Conservation (phyloP, 148 eudicot genomes). For the Rhododendron kiyosumense region DNA sequence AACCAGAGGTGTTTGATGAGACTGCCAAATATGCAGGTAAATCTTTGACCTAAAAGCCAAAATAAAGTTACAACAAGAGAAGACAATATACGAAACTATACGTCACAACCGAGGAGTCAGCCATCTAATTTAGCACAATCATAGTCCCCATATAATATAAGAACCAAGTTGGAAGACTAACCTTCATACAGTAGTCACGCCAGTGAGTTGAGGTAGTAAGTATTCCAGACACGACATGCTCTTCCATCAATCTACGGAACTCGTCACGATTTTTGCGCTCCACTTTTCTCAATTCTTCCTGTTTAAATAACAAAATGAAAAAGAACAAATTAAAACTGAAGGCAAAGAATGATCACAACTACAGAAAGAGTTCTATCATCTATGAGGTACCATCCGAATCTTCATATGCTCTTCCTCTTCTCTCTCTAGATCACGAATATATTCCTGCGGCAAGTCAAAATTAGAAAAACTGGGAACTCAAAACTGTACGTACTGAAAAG, state of each 20-base stretch:
- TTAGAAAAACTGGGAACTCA: neutral
- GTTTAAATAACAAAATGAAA: conserved; percentile 2
- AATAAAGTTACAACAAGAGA: conserved; percentile 6
- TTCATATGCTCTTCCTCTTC: conserved; percentile 94
- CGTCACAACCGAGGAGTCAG: neutral
- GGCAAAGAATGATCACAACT: neutral
- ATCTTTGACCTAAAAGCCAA: conserved; percentile 70
- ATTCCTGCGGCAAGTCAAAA: conserved; percentile 51
- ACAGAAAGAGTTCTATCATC: neutral
- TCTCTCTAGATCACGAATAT: conserved; percentile 79
- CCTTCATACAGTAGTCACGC: conserved; percentile 90
- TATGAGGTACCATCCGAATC: conserved; percentile 55
- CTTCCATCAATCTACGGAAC: conserved; percentile 91
- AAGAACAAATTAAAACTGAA: neutral
- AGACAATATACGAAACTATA: conserved; percentile 2
- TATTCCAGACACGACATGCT: conserved; percentile 65
- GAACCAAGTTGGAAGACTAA: conserved; percentile 16
- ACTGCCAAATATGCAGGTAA: conserved; percentile 76
- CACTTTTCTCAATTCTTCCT: conserved; percentile 85
- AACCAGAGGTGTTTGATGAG: conserved; percentile 81
- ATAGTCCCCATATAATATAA: neutral
- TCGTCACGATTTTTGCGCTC: conserved; percentile 97
- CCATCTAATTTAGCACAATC: neutral
- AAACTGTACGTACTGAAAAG: neutral
- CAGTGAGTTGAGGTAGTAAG: conserved; percentile 63